Percentiles rank a stretch among this genome's conserved stretches.
phyloP scores from a whole-genome alignment of 1,284 basidiomycete species.

The Jaminaea rosea region DNA sequence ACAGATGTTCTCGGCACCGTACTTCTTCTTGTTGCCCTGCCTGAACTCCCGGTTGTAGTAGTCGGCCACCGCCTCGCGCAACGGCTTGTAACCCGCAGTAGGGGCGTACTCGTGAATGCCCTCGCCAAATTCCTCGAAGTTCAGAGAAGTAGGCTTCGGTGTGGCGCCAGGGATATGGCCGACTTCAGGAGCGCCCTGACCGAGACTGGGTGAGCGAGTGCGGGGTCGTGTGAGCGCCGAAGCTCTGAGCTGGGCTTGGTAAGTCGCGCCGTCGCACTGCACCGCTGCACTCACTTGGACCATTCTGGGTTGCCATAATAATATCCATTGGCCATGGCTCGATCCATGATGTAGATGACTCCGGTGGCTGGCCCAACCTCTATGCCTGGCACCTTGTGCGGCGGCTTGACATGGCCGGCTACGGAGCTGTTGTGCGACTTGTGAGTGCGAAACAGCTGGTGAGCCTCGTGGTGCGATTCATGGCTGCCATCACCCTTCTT shows the following conservation, averaged over 20 bases:
- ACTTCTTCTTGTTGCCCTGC: slow-evolving; percentile 66
- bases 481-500: no score
- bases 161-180: slow-evolving; percentile 70
- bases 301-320: slow-evolving; percentile 17
- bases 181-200: slow-evolving; percentile 35
- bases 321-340: slow-evolving; percentile 31
- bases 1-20: slow-evolving; percentile 77
- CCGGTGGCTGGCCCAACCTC: slow-evolving; percentile 49
- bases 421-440: slow-evolving; percentile 27
- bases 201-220: no score
- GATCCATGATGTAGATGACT: slow-evolving; percentile 52
- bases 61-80: slow-evolving; percentile 48
- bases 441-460: slow-evolving; percentile 32
- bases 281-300: no score
- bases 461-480: slow-evolving; percentile 31
- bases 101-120: slow-evolving; percentile 75
- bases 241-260: no score
- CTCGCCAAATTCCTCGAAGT: slow-evolving; percentile 55
- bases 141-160: slow-evolving; percentile 56
- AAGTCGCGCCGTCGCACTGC: no score
- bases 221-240: background rate
- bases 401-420: slow-evolving; percentile 11
- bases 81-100: slow-evolving; percentile 73
- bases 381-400: slow-evolving; percentile 23
- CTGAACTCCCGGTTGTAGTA: slow-evolving; percentile 83